These are phyloP conservation scores for Lantana camara DNA, from an alignment of 257 asterid genomes.

Conservation along the genomic window DNA sequence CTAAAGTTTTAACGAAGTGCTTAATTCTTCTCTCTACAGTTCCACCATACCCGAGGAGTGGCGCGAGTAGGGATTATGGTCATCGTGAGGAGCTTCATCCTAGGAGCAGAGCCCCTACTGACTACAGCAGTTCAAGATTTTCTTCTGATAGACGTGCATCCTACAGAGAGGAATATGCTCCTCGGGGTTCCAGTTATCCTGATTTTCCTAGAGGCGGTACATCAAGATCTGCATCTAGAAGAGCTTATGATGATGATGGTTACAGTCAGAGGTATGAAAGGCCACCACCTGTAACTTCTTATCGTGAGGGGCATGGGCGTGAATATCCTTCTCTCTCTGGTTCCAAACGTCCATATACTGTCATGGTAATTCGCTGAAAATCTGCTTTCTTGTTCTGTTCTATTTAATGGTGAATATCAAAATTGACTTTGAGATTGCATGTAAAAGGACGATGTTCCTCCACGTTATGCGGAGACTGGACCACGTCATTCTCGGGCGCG, in stretches of 20 bases:
- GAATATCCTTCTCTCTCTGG: slow-evolving; percentile 82
- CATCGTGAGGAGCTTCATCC: slow-evolving; percentile 75
- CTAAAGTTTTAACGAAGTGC: not conserved
- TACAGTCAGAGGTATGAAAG: slow-evolving; percentile 83
- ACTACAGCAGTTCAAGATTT: slow-evolving; percentile 58
- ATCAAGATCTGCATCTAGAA: slow-evolving; percentile 67
- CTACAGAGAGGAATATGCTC: slow-evolving; percentile 76
- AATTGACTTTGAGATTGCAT: slow-evolving; percentile 28
- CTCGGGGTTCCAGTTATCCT: slow-evolving; percentile 77
- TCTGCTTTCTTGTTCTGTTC: slow-evolving; percentile 7
- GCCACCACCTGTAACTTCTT: slow-evolving; percentile 75
- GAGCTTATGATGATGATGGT: slow-evolving; percentile 81
- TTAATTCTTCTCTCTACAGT: slow-evolving; percentile 41
- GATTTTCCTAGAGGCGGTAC: slow-evolving; percentile 77
- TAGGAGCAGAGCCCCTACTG: slow-evolving; percentile 75
- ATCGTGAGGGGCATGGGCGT: slow-evolving; percentile 73
- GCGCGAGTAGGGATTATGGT: slow-evolving; percentile 73
- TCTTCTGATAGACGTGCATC: slow-evolving; percentile 70
- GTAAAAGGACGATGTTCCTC: slow-evolving; percentile 78
- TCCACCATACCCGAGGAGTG: slow-evolving; percentile 71
- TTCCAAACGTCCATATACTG: slow-evolving; percentile 82
- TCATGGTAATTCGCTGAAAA: slow-evolving; percentile 53
- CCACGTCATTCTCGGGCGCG: slow-evolving; percentile 90
- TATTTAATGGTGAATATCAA: slow-evolving; percentile 20
- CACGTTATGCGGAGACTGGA: slow-evolving; percentile 81